Base-by-base conservation (phyloP, 352 stramenopile species). In the Globisporangium mamillatum region DNA sequence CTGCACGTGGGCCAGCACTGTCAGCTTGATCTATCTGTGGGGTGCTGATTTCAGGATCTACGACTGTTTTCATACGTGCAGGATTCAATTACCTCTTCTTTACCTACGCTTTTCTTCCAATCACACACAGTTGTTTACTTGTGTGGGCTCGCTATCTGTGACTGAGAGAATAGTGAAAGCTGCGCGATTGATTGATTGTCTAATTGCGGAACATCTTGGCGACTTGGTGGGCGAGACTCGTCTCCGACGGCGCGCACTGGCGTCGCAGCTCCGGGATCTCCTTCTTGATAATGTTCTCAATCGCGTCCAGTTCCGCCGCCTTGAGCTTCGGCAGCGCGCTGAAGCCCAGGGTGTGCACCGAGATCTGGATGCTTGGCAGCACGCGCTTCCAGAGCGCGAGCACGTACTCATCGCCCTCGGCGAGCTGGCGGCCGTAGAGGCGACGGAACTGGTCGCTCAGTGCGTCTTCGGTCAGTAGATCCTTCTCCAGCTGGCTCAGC, bases 321-420 rank as follows among this genome's bases (percentile, higher is more conserved):
- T 90, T 97, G 58, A 97, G 77, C 76, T 97, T 97, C 16, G 88
- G 85, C 64, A 98, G 68, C n/a, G 82, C 82, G 66, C 76, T 79
- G 48, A 97, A 85, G 18, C 91, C 91, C 4, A 97, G 74, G 38
- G 92, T 97, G 66, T 94, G 79, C 44, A 97, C 74, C 24, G 91
- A 89, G 9, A 97, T 76, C 72, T 95, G 88, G 3, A 98, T 76
- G 20, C 81, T 80, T 14, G 89, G 88, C 18, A 91, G 74, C 69
- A 98, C 93, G 53, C 92, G 88, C 68, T 95, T 92, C 95, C 95
- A 98, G n/a, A 98, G 72, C 18, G 89, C 95, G 25, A 97, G 78
- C 58, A 98, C 93, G 71, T 98, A 99, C 78, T 99, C 97, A 74
- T 99, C 97, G 60, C 92, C 94, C 61, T 99, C 97, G 18, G 89